Evolutionary conservation across 352 stramenopile genomes (phyloP), one percentile per base, ranked within the genome.

Genomic region (Elongisporangium anandrum): DNA sequence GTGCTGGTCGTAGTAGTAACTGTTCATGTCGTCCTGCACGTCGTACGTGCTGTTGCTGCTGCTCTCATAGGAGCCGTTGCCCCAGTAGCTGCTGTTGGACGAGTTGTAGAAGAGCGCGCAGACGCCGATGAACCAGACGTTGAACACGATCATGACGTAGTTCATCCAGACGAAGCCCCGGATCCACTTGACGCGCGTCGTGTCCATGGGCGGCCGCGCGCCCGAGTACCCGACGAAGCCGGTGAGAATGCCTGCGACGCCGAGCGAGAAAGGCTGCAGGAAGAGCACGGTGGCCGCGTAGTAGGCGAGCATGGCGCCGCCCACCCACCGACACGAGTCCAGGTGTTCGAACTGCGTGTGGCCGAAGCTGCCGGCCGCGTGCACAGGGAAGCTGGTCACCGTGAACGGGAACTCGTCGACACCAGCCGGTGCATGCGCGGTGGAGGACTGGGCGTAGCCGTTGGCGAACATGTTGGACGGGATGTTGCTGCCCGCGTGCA

Each of bases 201-300:
- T 38, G 54, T 85, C 80, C 50, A 92, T 74, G n/a, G 82, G 82
- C 20, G 76, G 51, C 0, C 82, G 76, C 17, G 78, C 69, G 34
- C 80, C 77, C 52, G 81, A 77, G 69, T 81, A 87, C 15, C 82
- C 82, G 15, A 89, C 64, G 53, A 92, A 85, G 26, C 67, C 78
- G 50, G 82, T 90, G 51, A 85, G 29, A 26, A 90, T 57, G 56
- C 82, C 82, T 24, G 84, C 19, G 24, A 70, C 68, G 21, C 78
- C 78, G n/a, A 90, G 53, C 41, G 89, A 60, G 55, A 90, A 87
- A 24, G 82, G 82, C 63, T 92, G 82, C 50, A 89, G 47, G 60
- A 92, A 90, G 65, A 92, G 66, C 51, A 89, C 83, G 41, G 82
- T 89, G 21, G 54, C 69, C 15, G 77, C 54, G 65, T 92, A 92